Evolutionary conservation across 306 rosid genomes (phyloP).

Genomic region (Morella rubra): DNA sequence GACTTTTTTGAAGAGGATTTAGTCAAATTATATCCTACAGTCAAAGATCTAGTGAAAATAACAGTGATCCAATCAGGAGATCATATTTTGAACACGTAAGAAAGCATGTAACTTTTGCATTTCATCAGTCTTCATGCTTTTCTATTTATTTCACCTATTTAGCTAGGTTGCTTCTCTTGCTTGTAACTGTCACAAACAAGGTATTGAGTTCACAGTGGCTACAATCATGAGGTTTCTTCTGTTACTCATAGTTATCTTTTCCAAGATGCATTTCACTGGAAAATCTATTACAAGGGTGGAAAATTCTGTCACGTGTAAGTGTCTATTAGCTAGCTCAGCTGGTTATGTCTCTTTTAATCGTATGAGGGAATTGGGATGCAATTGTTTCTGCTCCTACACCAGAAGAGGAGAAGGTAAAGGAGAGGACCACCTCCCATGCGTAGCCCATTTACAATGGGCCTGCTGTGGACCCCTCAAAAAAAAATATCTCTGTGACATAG

Average conservation of each 20-base stretch:
- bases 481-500: neutral
- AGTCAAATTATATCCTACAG: constrained; percentile 63
- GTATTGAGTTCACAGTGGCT: neutral
- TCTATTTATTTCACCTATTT: neutral
- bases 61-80: constrained; percentile 92
- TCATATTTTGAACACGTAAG: constrained; percentile 94
- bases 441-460: neutral
- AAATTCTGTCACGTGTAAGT: neutral
- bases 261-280: neutral
- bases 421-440: neutral
- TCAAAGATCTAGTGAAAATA: constrained; percentile 75
- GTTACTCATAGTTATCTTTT: neutral
- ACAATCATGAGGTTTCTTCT: neutral
- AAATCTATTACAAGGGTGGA: neutral
- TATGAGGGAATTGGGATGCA: neutral
- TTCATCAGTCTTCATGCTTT: constrained; percentile 12
- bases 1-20: constrained; percentile 82
- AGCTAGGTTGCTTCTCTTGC: neutral
- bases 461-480: neutral
- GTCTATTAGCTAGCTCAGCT: neutral
- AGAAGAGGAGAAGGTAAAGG: neutral
- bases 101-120: constrained; percentile 11
- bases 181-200: neutral
- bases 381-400: neutral
- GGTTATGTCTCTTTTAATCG: neutral